Percentiles rank a stretch among this genome's conserved stretches.
Evolutionary conservation across 208 protist genomes (phyloP).

Genomic region (Trypanosoma cruzi): DNA sequence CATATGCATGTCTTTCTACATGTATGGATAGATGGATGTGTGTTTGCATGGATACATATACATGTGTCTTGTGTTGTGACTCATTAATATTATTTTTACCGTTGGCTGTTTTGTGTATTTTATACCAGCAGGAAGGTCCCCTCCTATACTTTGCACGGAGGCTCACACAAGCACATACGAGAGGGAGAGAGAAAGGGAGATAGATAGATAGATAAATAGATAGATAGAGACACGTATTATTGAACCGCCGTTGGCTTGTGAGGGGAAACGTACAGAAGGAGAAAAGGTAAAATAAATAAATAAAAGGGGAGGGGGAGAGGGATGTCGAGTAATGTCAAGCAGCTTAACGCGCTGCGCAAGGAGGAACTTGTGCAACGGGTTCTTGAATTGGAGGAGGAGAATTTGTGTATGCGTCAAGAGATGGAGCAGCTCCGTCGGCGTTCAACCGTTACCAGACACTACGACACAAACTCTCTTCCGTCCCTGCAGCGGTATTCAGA

Average conservation of each 20-base stretch:
- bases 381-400: constrained; percentile 66
- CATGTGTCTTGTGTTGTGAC: too few species aligned
- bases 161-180: too few species aligned
- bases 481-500: not conserved
- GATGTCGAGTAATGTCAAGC: constrained; percentile 4
- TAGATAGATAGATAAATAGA: constrained; percentile 3
- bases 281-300: constrained; percentile 1
- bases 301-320: not conserved
- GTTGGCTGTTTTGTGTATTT: constrained; percentile 12
- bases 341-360: constrained; percentile 36
- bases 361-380: constrained; percentile 68
- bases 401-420: constrained; percentile 54
- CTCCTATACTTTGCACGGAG: too few species aligned
- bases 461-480: not conserved
- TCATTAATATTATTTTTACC: too few species aligned
- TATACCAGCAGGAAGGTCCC: not conserved
- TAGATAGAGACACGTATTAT: not conserved
- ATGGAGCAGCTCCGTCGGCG: constrained; percentile 33
- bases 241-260: too few species aligned
- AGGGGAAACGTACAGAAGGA: not conserved
- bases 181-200: constrained; percentile 8
- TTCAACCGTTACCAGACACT: constrained; percentile 9
- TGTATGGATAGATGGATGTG: too few species aligned
- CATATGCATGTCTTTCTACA: too few species aligned
- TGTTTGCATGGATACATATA: too few species aligned